Base-by-base conservation (phyloP, 106 monocot species). In the Phalaenopsis aphrodite region DNA sequence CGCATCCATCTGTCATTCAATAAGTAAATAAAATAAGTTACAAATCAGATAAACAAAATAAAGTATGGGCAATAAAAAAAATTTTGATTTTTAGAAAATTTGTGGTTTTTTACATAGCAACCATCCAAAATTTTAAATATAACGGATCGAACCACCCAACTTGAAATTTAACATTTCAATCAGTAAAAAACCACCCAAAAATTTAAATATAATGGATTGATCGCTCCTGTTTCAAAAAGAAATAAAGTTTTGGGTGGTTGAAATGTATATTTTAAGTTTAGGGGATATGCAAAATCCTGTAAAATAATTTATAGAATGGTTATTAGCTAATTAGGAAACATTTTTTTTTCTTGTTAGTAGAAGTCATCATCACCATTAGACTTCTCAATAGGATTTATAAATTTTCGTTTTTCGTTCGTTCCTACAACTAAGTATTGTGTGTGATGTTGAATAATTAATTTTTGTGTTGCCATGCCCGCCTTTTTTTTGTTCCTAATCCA, bases 1-100 rank as follows among this genome's bases (percentile, higher is more conserved):
- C 43, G 83, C 83, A 83, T 83, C 83, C 83, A 83, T 83, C 83
- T 83, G 78, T 78, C 11, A 72, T 42, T 61, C 17, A 23, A 75
- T 61, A 21, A 21, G 61, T 6, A 61, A 57, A 45, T 17, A 56
- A 10, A 61, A 3, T 61, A 23, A 61, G 21, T n/a, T 61, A 0
- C 61, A 57, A 4, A 19, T 57, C 57, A 57, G 57, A 57, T 57
- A 18, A 57, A 19, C 57, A 57, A 19, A 12, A 57, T 57, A 12
- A 4, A 57, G 18, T 3, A 9, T 57, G 14, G 4, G 14, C 16
- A 17, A 57, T 4, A n/a, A 14, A 5, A 0, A n/a, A 48, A 48
- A 1, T 8, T 8, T 47, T 12, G 5, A 45, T 45, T 6, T 45
- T 45, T 6, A 45, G 6, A 45, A 45, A 45, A 12, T 12, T 52